phyloP scores from a whole-genome alignment of 805 yeast species.

The Zygoascus flipseniorum region DNA sequence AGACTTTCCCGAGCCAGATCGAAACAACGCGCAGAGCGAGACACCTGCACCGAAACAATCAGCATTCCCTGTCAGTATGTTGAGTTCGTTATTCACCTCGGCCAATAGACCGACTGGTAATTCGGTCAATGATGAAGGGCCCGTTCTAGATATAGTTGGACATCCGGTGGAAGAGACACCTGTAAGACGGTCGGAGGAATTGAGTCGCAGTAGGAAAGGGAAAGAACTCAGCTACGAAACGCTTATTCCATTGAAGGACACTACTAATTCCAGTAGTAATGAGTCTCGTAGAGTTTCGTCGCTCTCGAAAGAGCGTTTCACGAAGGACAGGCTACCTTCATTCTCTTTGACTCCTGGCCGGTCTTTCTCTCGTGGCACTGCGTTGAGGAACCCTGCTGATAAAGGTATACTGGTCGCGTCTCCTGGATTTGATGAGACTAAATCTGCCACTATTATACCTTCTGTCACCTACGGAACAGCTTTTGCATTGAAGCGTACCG shows the following conservation, averaged over 20 bases:
- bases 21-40: neutral
- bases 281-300: neutral
- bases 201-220: neutral
- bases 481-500: neutral
- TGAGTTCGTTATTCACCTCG: neutral
- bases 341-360: neutral
- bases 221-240: neutral
- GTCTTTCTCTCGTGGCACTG: neutral
- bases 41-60: neutral
- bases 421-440: neutral
- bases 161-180: neutral
- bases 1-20: neutral
- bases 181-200: neutral
- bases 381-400: neutral
- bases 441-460: neutral
- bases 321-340: neutral
- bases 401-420: neutral
- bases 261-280: neutral
- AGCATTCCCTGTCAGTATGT: neutral
- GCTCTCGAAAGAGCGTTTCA: neutral
- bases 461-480: neutral
- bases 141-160: neutral
- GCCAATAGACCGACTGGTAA: neutral
- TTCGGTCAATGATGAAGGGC: neutral
- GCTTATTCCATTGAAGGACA: neutral